Percentiles rank a stretch among this genome's conserved stretches.
Evolutionary conservation across 306 rosid species (phyloP).

Genomic region (Cucumis melo): DNA sequence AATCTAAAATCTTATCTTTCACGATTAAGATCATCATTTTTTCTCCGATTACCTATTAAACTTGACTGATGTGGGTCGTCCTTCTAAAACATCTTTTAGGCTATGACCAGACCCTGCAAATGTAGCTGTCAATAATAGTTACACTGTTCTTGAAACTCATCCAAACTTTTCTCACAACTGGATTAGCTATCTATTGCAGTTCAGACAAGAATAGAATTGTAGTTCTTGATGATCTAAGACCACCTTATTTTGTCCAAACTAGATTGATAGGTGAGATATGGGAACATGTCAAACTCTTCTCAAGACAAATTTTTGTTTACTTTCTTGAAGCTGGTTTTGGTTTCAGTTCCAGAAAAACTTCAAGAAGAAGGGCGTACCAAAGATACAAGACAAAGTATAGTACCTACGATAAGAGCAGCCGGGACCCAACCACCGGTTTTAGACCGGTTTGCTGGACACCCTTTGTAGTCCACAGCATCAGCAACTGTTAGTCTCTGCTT

Average conservation of each 20-base stretch:
- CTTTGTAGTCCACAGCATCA: slow-evolving; percentile 73
- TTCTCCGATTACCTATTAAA: background rate
- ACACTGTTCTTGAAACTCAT: background rate
- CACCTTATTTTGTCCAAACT: background rate
- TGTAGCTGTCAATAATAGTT: background rate
- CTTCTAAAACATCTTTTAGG: background rate
- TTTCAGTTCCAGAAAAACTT: slow-evolving; percentile 1
- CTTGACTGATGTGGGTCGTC: background rate
- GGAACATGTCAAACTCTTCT: background rate
- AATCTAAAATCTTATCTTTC: background rate
- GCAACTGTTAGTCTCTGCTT: slow-evolving; percentile 54
- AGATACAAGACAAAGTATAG: slow-evolving; percentile 4
- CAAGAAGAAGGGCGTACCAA: background rate
- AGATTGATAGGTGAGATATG: background rate
- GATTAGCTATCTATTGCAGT: background rate
- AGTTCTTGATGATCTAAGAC: background rate
- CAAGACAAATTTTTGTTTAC: background rate
- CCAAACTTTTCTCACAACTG: background rate
- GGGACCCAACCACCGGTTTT: slow-evolving; percentile 88
- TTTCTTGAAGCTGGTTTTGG: background rate
- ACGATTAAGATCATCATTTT: background rate
- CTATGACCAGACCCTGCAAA: background rate
- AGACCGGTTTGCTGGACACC: slow-evolving; percentile 58
- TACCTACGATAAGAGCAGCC: slow-evolving; percentile 71
- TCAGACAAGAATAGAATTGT: background rate